Percentiles rank a stretch among this genome's conserved stretches.
These are phyloP conservation scores for Trichoderma citrinoviride DNA, from an alignment of 2,329 filamentous ascomycete species.

Conservation along the genomic window DNA sequence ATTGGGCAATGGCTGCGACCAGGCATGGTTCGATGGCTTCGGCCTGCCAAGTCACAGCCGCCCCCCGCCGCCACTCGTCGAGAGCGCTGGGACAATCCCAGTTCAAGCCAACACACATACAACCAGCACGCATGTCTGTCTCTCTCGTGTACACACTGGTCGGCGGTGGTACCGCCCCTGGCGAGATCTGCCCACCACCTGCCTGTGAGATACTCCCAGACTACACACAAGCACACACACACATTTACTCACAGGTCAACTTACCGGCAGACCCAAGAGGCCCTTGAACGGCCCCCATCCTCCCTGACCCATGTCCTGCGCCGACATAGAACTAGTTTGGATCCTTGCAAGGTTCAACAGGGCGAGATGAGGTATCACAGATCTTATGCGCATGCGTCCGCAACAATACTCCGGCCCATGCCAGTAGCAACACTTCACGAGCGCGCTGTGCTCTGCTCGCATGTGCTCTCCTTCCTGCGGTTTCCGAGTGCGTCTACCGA, in stretches of 20 bases:
- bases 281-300: not conserved
- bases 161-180: not conserved
- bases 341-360: constrained; percentile 31
- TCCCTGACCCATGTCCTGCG: constrained; percentile 23
- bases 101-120: not conserved
- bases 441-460: constrained; percentile 3
- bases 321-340: constrained; percentile 16
- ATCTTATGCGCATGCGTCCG: constrained; percentile 36
- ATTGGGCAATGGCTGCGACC: constrained; percentile 17
- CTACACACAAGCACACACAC: not conserved
- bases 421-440: constrained; percentile 10
- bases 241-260: not conserved
- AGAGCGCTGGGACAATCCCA: not conserved
- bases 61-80: constrained; percentile 1
- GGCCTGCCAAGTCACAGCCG: not conserved
- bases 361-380: constrained; percentile 43
- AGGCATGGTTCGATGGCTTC: not conserved
- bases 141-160: not conserved
- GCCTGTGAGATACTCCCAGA: not conserved
- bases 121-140: not conserved
- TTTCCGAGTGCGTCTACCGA: not conserved
- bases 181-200: constrained; percentile 21
- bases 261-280: not conserved
- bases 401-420: constrained; percentile 35
- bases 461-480: not conserved